phyloP scores from a whole-genome alignment of 192 early-diverging fungal genomes.

The Gonapodya sp. region DNA sequence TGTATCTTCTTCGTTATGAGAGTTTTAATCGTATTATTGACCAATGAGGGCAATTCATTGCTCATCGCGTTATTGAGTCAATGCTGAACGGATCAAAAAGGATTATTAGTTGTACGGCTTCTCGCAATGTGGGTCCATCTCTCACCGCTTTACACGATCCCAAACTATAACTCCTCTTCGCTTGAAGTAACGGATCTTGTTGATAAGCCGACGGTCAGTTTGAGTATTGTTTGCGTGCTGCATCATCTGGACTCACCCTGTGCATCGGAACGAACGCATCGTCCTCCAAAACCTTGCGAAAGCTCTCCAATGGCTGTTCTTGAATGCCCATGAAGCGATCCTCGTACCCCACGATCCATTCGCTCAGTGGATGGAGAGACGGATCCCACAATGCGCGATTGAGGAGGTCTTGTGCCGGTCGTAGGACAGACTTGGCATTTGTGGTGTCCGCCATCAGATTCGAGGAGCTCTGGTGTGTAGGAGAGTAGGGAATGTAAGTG shows the following conservation, averaged over 20 bases:
- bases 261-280: not conserved
- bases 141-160: not conserved
- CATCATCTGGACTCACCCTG: not conserved
- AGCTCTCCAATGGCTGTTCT: not conserved
- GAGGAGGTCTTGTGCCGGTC: not conserved
- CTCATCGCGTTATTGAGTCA: no score
- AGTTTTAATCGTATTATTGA: no score
- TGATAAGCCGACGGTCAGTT: not conserved
- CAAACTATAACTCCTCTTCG: not conserved
- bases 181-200: not conserved
- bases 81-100: no score
- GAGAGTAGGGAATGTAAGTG: no score
- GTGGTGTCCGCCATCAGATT: no score
- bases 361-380: not conserved
- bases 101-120: no score
- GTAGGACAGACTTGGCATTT: not conserved
- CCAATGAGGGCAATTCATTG: no score
- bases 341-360: not conserved
- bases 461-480: no score
- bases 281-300: not conserved
- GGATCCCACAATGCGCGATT: not conserved
- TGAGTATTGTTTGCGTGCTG: not conserved
- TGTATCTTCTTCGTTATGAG: no score
- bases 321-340: not conserved
- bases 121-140: no score